These are phyloP conservation scores for Solanum chacoense DNA, from an alignment of 305 asterid species.

Conservation along the genomic window DNA sequence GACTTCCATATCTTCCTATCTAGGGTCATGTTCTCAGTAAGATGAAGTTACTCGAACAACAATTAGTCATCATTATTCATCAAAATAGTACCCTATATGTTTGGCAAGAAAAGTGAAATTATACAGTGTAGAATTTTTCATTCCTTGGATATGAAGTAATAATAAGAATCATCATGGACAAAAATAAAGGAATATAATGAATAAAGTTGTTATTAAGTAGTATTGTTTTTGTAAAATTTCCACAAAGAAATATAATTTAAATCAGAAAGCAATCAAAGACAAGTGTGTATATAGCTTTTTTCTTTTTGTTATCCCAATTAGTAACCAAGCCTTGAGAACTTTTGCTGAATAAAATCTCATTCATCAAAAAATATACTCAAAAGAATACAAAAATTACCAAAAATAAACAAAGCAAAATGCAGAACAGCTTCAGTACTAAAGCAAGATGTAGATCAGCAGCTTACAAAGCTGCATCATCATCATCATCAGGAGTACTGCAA, in stretches of 20 bases:
- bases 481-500: not conserved
- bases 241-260: not conserved
- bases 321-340: not conserved
- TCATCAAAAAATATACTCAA: not conserved
- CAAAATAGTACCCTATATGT: not conserved
- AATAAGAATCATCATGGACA: not conserved
- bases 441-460: conserved; percentile 2
- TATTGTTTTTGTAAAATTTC: not conserved
- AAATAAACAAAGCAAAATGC: not conserved
- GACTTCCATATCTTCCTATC: not conserved
- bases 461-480: conserved; percentile 2
- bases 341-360: not conserved
- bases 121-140: not conserved
- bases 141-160: not conserved
- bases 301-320: not conserved
- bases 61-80: not conserved
- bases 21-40: not conserved
- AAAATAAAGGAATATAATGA: not conserved
- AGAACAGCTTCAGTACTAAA: not conserved
- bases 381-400: not conserved
- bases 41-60: not conserved
- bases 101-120: not conserved
- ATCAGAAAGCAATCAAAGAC: not conserved
- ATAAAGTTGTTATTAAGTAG: not conserved
- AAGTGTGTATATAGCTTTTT: not conserved